Base-by-base conservation (phyloP, 176 grass and related monocot genomes). In the Oryza glaberrima region DNA sequence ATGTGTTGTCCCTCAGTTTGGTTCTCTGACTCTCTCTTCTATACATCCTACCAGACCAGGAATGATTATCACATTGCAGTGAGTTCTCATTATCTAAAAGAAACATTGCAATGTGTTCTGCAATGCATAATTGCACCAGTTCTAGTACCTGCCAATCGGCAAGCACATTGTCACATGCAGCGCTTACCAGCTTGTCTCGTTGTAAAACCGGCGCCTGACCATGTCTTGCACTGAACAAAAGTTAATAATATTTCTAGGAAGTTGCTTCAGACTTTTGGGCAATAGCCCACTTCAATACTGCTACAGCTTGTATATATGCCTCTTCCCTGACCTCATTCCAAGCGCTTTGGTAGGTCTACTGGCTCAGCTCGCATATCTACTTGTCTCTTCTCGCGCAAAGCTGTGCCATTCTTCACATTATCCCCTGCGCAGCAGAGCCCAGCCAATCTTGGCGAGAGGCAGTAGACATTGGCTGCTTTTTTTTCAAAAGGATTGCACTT, bases 131-230 rank as follows among this genome's bases (percentile, higher is more conserved):
- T 67, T 67, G 73, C 72, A 47, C 34, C 35, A 19, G 79, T 76
- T 63, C 61, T 54, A 52, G 72, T 58, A 58, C 17, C 54, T 34
- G 79, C 67, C 83, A 90, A 78, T 78, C 58, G 71, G 72, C 72
- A 56, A 30, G 88, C 88, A 86, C 86, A 70, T 79, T 78, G 85
- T 83, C 94, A 93, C 89, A 96, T 93, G 89, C 77, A 86, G 79
- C 15, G 51, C 72, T 78, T 2, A n/a, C 30, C 69, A 65, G 40
- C 15, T 16, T 67, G 73, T 79, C 77, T 73, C 43, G 79, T 92
- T 61, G 72, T 86, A 82, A 83, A 71, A 67, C 79, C 36, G 54
- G 75, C 16, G 15, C 73, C n/a, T 47, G 28, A 65, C 65, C 51
- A 34, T 84, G 70, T 70, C 63, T 80, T 76, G 66, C 83, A 66